These are phyloP conservation scores for Coemansia reversa DNA, from an alignment of 192 early-diverging fungal species.

Conservation along the genomic window DNA sequence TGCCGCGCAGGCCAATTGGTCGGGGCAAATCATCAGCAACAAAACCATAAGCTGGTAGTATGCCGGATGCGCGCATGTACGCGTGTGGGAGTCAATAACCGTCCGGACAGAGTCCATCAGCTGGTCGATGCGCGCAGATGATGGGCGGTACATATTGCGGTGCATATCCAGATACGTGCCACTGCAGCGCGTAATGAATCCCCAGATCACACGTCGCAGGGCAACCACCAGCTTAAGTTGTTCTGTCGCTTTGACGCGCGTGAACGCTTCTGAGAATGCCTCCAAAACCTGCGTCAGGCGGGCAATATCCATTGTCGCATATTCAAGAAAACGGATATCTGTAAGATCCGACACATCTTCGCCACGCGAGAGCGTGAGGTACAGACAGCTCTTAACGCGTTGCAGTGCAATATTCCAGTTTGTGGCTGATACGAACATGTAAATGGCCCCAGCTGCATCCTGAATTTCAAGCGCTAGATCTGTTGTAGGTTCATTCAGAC, in stretches of 20 bases:
- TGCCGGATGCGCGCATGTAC: slow-evolving; percentile 61
- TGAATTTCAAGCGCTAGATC: slow-evolving; percentile 64
- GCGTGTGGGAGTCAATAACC: slow-evolving; percentile 61
- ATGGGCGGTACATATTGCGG: slow-evolving; percentile 49
- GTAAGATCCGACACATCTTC: slow-evolving; percentile 72
- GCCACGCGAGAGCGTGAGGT: slow-evolving; percentile 61
- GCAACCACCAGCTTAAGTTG: slow-evolving; percentile 75
- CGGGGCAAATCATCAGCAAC: slow-evolving; percentile 85
- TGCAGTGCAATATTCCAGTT: slow-evolving; percentile 86
- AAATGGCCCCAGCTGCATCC: slow-evolving; percentile 77
- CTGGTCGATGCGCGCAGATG: slow-evolving; percentile 32
- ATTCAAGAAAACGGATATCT: slow-evolving; percentile 86
- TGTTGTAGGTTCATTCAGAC: slow-evolving; percentile 52
- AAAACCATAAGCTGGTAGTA: slow-evolving; percentile 89
- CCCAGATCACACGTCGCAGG: slow-evolving; percentile 84
- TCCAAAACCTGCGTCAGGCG: slow-evolving; percentile 69
- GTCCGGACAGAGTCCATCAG: slow-evolving; percentile 37
- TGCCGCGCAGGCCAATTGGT: slow-evolving; percentile 52
- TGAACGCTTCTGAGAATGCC: slow-evolving; percentile 43
- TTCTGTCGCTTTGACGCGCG: slow-evolving; percentile 63
- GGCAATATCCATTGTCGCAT: slow-evolving; percentile 72
- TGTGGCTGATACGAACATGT: slow-evolving; percentile 83
- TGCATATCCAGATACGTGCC: slow-evolving; percentile 80
- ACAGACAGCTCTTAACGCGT: slow-evolving; percentile 66
- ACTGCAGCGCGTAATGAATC: slow-evolving; percentile 87